Base-by-base conservation (phyloP, 306 rosid genomes). In the Astragalus membranaceus region DNA sequence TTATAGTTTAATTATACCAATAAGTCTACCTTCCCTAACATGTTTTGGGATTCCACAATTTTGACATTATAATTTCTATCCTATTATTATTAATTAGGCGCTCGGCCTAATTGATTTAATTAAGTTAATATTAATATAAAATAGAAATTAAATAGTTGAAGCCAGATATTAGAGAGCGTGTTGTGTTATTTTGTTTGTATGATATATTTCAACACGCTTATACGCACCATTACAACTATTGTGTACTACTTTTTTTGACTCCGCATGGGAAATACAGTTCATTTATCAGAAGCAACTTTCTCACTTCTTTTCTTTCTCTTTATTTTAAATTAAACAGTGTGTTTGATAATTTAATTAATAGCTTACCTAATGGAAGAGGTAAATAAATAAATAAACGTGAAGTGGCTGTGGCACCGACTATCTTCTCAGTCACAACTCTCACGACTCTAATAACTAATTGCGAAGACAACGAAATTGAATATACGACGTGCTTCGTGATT, bases 161-260 rank as follows among this genome's bases (percentile, higher is more conserved):
- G 39, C 39, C 39, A 35, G 39, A 35, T 35, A 35, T 6, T 4
- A 35, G 39, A 35, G 39, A 35, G 39, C 6, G 39, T 6, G 39
- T 36, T 36, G 41, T 26, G 1, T 26, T 26, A 26, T 26, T 26
- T 26, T 26, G 30, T 26, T 26, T 26, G 0, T 2, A 3, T 26
- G 30, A 26, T 26, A 26, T 26, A 26, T 26, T 26, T 26, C 86
- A 82, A 82, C 86, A 46, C 86, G 83, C 80, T 73, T 82, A 39
- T 64, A 64, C 72, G 68, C 72, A 26, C 6, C 7, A 51, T 64
- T 64, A 82, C 85, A 74, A 50, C 73, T 70, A 64, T 42, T 61
- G 1, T 60, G 10, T 58, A 44, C 51, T 26, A 1, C 30, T 26
- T 26, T 8, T 68, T 81, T 77, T 77, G 80, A 64, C 72, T 74